phyloP scores from a whole-genome alignment of 768 basidiomycete species.

The Rubroboletus pulcherrimus region DNA sequence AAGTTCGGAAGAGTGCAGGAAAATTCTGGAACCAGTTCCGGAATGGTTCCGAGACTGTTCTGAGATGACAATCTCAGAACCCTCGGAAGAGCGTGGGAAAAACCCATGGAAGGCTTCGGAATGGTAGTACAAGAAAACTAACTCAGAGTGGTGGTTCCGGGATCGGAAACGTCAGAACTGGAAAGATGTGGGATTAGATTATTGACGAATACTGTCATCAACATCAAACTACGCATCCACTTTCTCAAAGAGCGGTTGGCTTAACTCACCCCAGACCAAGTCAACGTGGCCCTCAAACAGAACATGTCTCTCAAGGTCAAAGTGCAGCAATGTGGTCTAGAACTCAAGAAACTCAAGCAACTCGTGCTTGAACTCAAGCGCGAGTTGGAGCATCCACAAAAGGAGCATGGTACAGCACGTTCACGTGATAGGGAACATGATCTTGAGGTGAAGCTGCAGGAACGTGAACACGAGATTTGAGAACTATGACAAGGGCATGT shows the following conservation, averaged over 20 bases:
- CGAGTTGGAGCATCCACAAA: constrained; percentile 69
- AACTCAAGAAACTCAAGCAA: constrained; percentile 90
- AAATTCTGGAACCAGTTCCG: no score
- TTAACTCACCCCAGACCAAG: constrained; percentile 86
- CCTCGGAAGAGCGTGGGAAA: no score
- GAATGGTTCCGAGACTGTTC: no score
- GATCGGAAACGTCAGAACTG: no score
- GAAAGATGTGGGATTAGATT: no score
- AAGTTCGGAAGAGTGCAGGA: no score
- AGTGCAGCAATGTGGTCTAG: constrained; percentile 83
- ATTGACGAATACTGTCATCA: no score
- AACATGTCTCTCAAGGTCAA: constrained; percentile 93
- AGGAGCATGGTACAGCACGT: constrained; percentile 38
- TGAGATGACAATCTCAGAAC: no score
- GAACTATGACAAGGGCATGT: constrained; percentile 56
- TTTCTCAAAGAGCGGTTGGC: constrained; percentile 92
- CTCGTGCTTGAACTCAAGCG: constrained; percentile 79
- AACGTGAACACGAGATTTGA: constrained; percentile 63
- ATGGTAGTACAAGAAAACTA: no score
- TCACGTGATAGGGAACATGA: constrained; percentile 60
- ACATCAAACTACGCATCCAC: constrained; percentile 92
- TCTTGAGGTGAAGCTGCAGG: constrained; percentile 71
- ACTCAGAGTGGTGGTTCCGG: no score
- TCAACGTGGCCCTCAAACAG: constrained; percentile 87
- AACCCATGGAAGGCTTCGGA: no score